phyloP scores from a whole-genome alignment of 148 eudicot genomes.

The Bassia scoparia region DNA sequence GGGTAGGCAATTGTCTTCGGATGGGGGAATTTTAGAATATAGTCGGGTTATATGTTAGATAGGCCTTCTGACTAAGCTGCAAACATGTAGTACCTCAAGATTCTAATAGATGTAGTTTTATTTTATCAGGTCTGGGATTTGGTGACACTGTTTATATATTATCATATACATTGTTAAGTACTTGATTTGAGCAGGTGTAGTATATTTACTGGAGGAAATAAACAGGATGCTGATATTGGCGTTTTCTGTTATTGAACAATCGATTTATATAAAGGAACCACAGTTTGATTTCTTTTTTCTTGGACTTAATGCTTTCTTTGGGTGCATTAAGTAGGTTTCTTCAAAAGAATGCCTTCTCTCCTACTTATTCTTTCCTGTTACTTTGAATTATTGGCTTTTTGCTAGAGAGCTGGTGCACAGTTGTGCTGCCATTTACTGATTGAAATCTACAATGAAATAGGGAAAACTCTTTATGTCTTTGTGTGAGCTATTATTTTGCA shows the following conservation, averaged over 20 bases:
- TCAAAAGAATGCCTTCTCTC: not conserved
- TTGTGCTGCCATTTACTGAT: not conserved
- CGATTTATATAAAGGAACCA: not conserved
- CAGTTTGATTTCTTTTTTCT: not conserved
- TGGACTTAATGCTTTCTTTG: conserved; percentile 9
- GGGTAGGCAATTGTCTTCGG: no score
- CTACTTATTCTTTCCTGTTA: not conserved
- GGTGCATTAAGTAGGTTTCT: not conserved
- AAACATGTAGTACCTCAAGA: not conserved
- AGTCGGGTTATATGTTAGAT: not conserved
- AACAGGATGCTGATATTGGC: not conserved
- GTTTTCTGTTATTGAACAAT: not conserved
- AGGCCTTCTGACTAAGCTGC: not conserved
- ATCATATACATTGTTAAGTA: not conserved
- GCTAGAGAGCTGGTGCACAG: not conserved
- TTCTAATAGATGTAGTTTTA: no score
- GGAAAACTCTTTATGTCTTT: not conserved
- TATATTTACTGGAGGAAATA: not conserved
- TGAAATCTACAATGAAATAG: not conserved
- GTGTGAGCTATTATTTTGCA: not conserved
- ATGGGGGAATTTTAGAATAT: not conserved
- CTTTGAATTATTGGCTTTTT: not conserved
- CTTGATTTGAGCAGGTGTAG: not conserved
- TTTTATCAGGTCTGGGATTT: not conserved
- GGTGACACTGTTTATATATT: not conserved